Evolutionary conservation across 495 filamentous ascomycete species (phyloP).

Genomic region (Annulohypoxylon nitens): DNA sequence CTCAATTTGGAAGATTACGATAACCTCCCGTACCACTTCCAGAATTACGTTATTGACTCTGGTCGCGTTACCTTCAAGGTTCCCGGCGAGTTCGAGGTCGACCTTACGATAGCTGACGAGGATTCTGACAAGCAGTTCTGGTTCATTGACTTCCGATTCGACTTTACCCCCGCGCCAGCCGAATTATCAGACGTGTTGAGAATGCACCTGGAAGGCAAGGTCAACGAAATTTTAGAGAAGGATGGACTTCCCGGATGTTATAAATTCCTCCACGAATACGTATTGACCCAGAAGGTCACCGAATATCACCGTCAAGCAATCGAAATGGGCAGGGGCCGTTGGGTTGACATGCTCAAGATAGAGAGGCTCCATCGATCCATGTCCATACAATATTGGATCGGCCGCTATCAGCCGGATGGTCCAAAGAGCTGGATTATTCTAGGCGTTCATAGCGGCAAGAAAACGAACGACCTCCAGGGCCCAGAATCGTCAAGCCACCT

Average conservation of each 20-base stretch:
- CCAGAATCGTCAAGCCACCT: slow-evolving; percentile 63
- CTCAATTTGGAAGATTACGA: slow-evolving; percentile 85
- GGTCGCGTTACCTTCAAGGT: slow-evolving; percentile 90
- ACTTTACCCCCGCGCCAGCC: slow-evolving; percentile 76
- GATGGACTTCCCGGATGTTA: slow-evolving; percentile 83
- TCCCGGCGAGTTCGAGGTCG: slow-evolving; percentile 88
- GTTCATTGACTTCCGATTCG: slow-evolving; percentile 91
- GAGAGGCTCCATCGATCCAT: slow-evolving; percentile 82
- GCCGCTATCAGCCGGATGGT: slow-evolving; percentile 64
- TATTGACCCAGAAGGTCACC: slow-evolving; percentile 87
- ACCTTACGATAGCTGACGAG: slow-evolving; percentile 87
- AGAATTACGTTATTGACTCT: slow-evolving; percentile 77
- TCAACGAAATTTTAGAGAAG: slow-evolving; percentile 74
- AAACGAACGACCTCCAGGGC: slow-evolving; percentile 50
- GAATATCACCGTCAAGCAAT: slow-evolving; percentile 81
- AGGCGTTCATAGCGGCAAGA: slow-evolving; percentile 76
- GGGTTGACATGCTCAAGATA: slow-evolving; percentile 80
- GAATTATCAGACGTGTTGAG: slow-evolving; percentile 71
- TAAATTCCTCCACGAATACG: slow-evolving; percentile 83
- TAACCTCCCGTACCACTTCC: slow-evolving; percentile 76
- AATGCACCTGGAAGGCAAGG: slow-evolving; percentile 72
- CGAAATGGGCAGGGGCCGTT: slow-evolving; percentile 73
- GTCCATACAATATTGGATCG: slow-evolving; percentile 90
- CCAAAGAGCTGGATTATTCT: slow-evolving; percentile 91
- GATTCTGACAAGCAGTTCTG: slow-evolving; percentile 84